phyloP scores from a whole-genome alignment of 192 early-diverging fungal genomes.

The Umbelopsis sp. region DNA sequence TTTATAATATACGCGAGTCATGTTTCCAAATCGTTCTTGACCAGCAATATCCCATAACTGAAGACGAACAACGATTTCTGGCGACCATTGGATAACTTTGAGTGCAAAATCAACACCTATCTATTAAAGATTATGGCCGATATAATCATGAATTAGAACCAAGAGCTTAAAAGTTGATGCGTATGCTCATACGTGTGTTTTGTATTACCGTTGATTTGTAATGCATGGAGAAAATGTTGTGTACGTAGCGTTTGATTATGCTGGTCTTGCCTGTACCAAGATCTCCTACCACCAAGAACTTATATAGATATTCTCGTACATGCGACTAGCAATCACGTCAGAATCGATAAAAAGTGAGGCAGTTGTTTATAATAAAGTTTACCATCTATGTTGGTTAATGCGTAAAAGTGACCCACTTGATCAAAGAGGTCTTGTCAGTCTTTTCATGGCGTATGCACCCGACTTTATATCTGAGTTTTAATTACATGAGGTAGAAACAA shows the following conservation, averaged over 20 bases:
- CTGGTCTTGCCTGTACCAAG: constrained; percentile 63
- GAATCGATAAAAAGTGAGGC: not conserved
- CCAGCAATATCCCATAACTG: constrained; percentile 71
- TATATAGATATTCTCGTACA: constrained; percentile 59
- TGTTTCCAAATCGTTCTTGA: constrained; percentile 61
- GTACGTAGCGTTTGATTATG: constrained; percentile 63
- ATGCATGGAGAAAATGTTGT: constrained; percentile 59
- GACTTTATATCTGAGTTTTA: too few species aligned
- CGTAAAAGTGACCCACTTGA: too few species aligned
- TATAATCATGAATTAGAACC: not conserved
- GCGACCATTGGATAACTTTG: constrained; percentile 59
- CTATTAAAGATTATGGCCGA: constrained; percentile 26
- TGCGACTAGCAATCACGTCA: constrained; percentile 21
- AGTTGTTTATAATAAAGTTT: too few species aligned
- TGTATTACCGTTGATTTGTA: constrained; percentile 61
- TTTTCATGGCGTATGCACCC: too few species aligned
- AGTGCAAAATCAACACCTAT: constrained; percentile 69
- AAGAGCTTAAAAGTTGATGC: not conserved
- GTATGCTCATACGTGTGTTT: not conserved
- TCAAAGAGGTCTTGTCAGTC: too few species aligned
- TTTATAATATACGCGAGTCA: constrained; percentile 66
- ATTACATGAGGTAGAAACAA: too few species aligned
- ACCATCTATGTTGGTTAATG: too few species aligned
- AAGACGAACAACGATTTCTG: constrained; percentile 55
- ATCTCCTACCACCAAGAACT: constrained; percentile 65